Percentiles rank a stretch among this genome's conserved stretches.
Evolutionary conservation across 2,329 filamentous ascomycete genomes (phyloP).

Genomic region (Colletotrichum melonis): DNA sequence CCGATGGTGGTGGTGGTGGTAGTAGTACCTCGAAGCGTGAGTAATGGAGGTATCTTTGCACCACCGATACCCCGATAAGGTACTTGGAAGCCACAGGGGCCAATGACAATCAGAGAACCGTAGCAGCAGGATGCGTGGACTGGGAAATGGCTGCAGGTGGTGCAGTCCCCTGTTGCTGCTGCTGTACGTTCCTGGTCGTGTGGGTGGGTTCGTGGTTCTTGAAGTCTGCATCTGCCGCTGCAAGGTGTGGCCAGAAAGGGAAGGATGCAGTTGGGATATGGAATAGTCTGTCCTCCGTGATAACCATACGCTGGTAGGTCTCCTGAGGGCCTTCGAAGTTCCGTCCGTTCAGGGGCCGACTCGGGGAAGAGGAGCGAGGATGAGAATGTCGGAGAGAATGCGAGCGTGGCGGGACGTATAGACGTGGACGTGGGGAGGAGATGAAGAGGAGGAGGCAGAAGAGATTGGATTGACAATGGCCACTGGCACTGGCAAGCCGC

Average conservation of each 20-base stretch:
- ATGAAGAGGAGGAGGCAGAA: not conserved
- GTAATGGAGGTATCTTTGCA: not conserved
- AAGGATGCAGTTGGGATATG: slow-evolving; percentile 9
- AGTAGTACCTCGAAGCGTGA: not conserved
- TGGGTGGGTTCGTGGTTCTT: not conserved
- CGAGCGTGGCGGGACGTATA: not conserved
- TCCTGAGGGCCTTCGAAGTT: not conserved
- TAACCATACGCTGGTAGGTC: not conserved
- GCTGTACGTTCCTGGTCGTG: not conserved
- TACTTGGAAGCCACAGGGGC: not conserved
- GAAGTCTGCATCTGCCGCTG: slow-evolving; percentile 29
- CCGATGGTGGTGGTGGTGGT: not conserved
- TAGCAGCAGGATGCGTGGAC: not conserved
- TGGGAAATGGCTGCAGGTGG: slow-evolving; percentile 8
- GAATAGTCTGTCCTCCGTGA: not conserved
- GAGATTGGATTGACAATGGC: not conserved
- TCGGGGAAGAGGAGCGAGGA: not conserved
- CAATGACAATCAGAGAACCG: not conserved
- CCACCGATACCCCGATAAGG: not conserved
- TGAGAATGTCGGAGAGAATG: not conserved
- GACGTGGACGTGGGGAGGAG: not conserved
- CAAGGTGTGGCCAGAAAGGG: slow-evolving; percentile 20
- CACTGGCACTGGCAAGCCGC: not conserved
- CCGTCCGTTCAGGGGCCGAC: not conserved
- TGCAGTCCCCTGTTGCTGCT: not conserved